phyloP scores from a whole-genome alignment of 2,329 filamentous ascomycete genomes.

The Aureobasidium pullulans region DNA sequence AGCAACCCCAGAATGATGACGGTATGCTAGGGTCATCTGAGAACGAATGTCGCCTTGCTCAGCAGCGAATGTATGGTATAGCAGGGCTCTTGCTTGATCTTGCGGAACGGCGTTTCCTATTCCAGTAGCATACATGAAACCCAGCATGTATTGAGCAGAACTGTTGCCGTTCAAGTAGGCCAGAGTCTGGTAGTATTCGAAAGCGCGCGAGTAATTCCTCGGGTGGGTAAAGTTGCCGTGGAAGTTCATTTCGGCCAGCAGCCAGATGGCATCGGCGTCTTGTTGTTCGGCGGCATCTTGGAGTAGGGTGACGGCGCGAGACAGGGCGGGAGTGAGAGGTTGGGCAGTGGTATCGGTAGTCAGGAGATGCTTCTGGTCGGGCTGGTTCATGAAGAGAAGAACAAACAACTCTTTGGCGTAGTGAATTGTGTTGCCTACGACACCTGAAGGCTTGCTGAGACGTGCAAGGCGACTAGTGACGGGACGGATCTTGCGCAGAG shows the following conservation, averaged over 20 bases:
- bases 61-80: constrained; percentile 93
- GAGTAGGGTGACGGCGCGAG: constrained; percentile 51
- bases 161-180: constrained; percentile 73
- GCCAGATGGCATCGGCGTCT: constrained; percentile 76
- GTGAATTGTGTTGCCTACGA: constrained; percentile 50
- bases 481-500: constrained; percentile 36
- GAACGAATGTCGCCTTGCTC: constrained; percentile 73
- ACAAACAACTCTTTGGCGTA: constrained; percentile 57
- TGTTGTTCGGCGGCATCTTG: constrained; percentile 49
- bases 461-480: constrained; percentile 30
- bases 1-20: constrained; percentile 78
- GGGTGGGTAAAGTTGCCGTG: constrained; percentile 90
- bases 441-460: constrained; percentile 46
- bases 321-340: constrained; percentile 45
- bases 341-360: constrained; percentile 32
- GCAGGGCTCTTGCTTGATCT: constrained; percentile 82
- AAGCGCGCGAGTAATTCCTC: constrained; percentile 70
- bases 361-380: constrained; percentile 38
- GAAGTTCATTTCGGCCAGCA: constrained; percentile 92
- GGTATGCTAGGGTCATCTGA: constrained; percentile 88
- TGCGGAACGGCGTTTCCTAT: constrained; percentile 71
- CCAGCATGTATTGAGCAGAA: constrained; percentile 92
- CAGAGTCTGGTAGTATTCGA: constrained; percentile 71
- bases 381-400: constrained; percentile 58
- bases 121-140: constrained; percentile 91